Conservation (phyloP, 257 asterid genomes). For the Solanum ahanhuiri region DNA sequence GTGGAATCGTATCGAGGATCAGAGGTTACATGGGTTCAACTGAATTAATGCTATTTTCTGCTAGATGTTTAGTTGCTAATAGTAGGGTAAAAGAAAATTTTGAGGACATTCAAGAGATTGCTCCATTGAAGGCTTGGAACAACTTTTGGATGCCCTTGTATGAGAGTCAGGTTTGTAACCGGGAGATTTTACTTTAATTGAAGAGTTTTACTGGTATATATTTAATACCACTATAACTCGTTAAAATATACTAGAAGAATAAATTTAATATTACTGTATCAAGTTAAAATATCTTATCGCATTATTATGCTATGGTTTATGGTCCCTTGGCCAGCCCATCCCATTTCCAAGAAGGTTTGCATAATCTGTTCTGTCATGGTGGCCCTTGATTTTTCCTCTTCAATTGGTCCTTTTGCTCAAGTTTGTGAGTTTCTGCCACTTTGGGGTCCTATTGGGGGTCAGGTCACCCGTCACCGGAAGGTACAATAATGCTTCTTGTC, state of each 20-base stretch:
- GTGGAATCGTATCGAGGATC: slow-evolving; percentile 48
- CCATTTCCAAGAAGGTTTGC: background rate
- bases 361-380: background rate
- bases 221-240: background rate
- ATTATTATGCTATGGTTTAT: background rate
- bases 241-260: background rate
- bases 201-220: background rate
- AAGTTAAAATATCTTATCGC: background rate
- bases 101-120: slow-evolving; percentile 15
- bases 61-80: slow-evolving; percentile 44
- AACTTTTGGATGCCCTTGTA: slow-evolving; percentile 31
- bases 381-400: background rate
- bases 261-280: background rate
- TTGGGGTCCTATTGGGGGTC: background rate
- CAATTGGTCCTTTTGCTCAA: background rate
- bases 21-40: slow-evolving; percentile 42
- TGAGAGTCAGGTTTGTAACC: slow-evolving; percentile 1
- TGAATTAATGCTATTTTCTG: slow-evolving; percentile 52
- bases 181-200: background rate
- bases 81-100: slow-evolving; percentile 10
- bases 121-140: slow-evolving; percentile 52
- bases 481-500: background rate
- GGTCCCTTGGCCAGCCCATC: background rate
- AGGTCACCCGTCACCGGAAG: background rate
- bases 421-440: background rate